phyloP scores from a whole-genome alignment of 768 basidiomycete genomes.

The Neoboletus magnificus region DNA sequence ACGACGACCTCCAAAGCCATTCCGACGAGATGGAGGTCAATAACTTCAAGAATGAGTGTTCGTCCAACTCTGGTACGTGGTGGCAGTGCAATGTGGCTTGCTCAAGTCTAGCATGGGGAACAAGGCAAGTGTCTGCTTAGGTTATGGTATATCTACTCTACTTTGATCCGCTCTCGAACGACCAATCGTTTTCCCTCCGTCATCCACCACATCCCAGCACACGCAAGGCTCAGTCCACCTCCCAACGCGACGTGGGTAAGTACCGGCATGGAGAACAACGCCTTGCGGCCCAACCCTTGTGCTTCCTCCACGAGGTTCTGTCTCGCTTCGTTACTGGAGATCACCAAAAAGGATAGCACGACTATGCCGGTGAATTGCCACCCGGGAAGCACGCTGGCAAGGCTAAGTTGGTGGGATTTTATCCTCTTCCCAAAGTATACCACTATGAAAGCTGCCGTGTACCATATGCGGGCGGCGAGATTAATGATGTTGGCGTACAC shows the following conservation, averaged over 20 bases:
- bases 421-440: slow-evolving; percentile 41
- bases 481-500: slow-evolving; percentile 77
- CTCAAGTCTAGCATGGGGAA: background rate
- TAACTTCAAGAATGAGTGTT: background rate
- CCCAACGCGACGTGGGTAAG: slow-evolving; percentile 28
- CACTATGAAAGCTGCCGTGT: slow-evolving; percentile 49
- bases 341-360: slow-evolving; percentile 20
- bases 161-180: slow-evolving; percentile 17
- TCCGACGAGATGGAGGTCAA: slow-evolving; percentile 6
- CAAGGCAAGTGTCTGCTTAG: background rate
- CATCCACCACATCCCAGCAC: slow-evolving; percentile 30
- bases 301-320: slow-evolving; percentile 14
- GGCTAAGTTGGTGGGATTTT: slow-evolving; percentile 11
- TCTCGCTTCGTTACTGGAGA: slow-evolving; percentile 19
- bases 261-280: slow-evolving; percentile 19
- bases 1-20: slow-evolving; percentile 27
- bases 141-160: slow-evolving; percentile 11
- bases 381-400: slow-evolving; percentile 18
- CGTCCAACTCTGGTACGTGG: background rate
- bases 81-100: slow-evolving; percentile 17
- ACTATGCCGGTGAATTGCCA: slow-evolving; percentile 27
- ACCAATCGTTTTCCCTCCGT: slow-evolving; percentile 26
- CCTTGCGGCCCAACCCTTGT: slow-evolving; percentile 13
- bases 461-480: slow-evolving; percentile 58
- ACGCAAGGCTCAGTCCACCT: slow-evolving; percentile 22